phyloP scores from a whole-genome alignment of 2,329 filamentous ascomycete species.

The Alternaria sp. region DNA sequence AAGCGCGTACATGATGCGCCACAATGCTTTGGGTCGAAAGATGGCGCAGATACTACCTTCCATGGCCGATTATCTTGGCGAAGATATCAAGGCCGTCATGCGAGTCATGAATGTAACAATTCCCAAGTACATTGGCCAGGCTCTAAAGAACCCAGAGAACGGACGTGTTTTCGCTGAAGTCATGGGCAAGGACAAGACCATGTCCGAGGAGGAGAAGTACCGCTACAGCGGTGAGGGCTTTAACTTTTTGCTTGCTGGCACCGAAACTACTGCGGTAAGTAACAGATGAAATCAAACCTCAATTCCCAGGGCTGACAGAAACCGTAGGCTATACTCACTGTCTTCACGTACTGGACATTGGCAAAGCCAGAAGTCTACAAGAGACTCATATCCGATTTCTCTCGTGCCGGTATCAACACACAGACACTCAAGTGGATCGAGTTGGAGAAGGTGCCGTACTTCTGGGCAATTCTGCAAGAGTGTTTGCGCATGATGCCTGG shows the following conservation, averaged over 20 bases:
- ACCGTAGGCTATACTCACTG: slow-evolving; percentile 40
- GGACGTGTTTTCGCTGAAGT: slow-evolving; percentile 37
- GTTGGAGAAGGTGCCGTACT: slow-evolving; percentile 44
- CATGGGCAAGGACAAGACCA: slow-evolving; percentile 30
- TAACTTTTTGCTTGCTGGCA: slow-evolving; percentile 38
- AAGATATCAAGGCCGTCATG: slow-evolving; percentile 39
- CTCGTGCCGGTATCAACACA: slow-evolving; percentile 19
- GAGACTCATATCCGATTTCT: slow-evolving; percentile 35
- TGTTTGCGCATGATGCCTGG: slow-evolving; percentile 49
- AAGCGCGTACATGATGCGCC: slow-evolving; percentile 42
- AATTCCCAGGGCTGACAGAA: slow-evolving; percentile 24
- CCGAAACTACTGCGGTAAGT: slow-evolving; percentile 40
- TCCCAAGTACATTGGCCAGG: slow-evolving; percentile 34
- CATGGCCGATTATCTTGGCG: slow-evolving; percentile 39
- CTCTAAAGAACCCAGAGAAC: slow-evolving; percentile 36
- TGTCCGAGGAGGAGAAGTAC: slow-evolving; percentile 36
- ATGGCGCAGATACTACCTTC: slow-evolving; percentile 38
- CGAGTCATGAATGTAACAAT: slow-evolving; percentile 39
- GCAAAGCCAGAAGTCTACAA: slow-evolving; percentile 36
- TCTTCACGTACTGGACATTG: slow-evolving; percentile 48
- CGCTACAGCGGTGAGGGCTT: slow-evolving; percentile 38
- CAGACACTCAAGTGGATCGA: slow-evolving; percentile 32
- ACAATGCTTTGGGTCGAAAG: slow-evolving; percentile 34
- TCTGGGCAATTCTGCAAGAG: slow-evolving; percentile 48
- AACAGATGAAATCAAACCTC: background rate